Conservation (phyloP, 2,329 filamentous ascomycete species). For the Exophiala mesophila region DNA sequence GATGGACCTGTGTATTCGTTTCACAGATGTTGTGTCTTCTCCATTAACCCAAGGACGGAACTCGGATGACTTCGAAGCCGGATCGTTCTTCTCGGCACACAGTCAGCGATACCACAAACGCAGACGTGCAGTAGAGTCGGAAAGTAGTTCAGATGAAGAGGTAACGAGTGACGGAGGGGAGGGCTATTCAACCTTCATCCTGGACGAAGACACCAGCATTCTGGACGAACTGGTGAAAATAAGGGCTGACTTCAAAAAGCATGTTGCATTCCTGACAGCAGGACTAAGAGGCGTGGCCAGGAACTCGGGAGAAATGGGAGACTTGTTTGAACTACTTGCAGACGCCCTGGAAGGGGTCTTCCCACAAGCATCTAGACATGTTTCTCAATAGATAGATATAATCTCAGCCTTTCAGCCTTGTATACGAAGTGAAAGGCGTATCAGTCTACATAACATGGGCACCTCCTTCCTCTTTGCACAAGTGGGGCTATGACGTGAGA, state of each 20-base stretch:
- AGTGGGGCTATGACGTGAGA: too few species aligned
- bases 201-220: slow-evolving; percentile 39
- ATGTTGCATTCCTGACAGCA: slow-evolving; percentile 65
- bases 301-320: slow-evolving; percentile 13
- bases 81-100: slow-evolving; percentile 22
- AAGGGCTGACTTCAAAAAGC: slow-evolving; percentile 58
- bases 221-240: slow-evolving; percentile 52
- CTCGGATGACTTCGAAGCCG: slow-evolving; percentile 11
- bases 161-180: slow-evolving; percentile 28
- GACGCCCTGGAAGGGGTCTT: slow-evolving; percentile 17
- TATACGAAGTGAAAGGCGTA: too few species aligned
- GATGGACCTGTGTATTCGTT: slow-evolving; percentile 67
- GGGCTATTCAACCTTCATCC: slow-evolving; percentile 36
- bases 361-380: too few species aligned
- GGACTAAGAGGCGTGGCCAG: slow-evolving; percentile 58
- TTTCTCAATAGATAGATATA: too few species aligned
- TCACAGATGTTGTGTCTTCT: slow-evolving; percentile 52
- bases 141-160: slow-evolving; percentile 22
- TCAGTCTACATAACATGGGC: too few species aligned
- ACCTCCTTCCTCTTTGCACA: too few species aligned
- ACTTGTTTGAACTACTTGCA: slow-evolving; percentile 21
- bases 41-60: slow-evolving; percentile 1
- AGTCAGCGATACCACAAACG: slow-evolving; percentile 10
- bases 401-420: too few species aligned
- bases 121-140: slow-evolving; percentile 8